Conservation (phyloP, 2,329 filamentous ascomycete species). For the Cercospora sojina region DNA sequence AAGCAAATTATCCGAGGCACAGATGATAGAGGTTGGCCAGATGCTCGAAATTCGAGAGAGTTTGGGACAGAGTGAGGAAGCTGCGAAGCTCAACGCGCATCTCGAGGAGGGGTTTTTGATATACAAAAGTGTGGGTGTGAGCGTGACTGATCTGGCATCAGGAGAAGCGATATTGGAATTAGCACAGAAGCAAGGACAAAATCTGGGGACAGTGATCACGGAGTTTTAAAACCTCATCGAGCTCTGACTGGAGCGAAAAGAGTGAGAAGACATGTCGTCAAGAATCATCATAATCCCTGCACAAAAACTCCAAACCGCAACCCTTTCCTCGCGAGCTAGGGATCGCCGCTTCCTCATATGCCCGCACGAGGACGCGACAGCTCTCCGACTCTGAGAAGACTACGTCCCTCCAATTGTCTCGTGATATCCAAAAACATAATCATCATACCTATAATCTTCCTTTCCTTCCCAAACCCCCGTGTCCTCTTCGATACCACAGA, state of each 20-base stretch:
- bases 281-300: neutral
- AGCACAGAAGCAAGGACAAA: conserved; percentile 12
- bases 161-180: conserved; percentile 21
- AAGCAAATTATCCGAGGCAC: conserved; percentile 40
- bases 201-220: conserved; percentile 14
- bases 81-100: conserved; percentile 21
- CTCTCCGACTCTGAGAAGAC: neutral
- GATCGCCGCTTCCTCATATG: neutral
- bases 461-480: neutral
- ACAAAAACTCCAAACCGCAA: neutral
- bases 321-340: neutral
- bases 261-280: neutral
- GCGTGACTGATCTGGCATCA: conserved; percentile 50
- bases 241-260: neutral
- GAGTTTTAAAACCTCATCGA: conserved; percentile 6
- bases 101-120: conserved; percentile 44
- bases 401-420: neutral
- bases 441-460: neutral
- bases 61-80: conserved; percentile 11
- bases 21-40: conserved; percentile 48
- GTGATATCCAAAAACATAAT: neutral
- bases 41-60: conserved; percentile 29
- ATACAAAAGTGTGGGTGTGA: conserved; percentile 54
- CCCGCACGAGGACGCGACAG: neutral
- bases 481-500: neutral